Evolutionary conservation across 2,329 filamentous ascomycete genomes (phyloP).

Genomic region (Calonectria leucothoes): DNA sequence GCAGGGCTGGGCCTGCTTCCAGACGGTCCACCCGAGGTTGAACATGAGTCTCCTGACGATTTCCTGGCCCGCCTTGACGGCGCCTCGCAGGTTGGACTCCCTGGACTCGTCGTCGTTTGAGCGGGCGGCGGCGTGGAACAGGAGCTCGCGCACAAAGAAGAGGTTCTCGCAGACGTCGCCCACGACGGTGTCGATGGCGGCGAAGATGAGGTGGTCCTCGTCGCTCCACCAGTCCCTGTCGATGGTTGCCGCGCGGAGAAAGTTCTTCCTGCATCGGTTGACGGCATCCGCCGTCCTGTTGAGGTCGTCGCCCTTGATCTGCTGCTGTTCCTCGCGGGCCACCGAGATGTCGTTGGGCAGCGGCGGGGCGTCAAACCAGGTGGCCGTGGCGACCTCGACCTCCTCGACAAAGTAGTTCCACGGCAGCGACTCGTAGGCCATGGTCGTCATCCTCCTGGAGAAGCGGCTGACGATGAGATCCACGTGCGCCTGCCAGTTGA

Average conservation of each 20-base stretch:
- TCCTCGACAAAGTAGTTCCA: conserved; percentile 47
- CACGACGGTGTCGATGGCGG: conserved; percentile 54
- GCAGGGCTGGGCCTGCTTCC: conserved; percentile 68
- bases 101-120: not conserved
- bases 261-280: conserved; percentile 59
- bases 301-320: conserved; percentile 43
- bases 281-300: conserved; percentile 53
- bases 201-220: conserved; percentile 58
- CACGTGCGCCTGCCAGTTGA: conserved; percentile 74
- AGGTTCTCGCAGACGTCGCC: conserved; percentile 51
- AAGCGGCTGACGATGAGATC: conserved; percentile 76
- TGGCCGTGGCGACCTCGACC: conserved; percentile 53
- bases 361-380: conserved; percentile 55
- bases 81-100: conserved; percentile 23
- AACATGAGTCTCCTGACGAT: conserved; percentile 51
- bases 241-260: conserved; percentile 48
- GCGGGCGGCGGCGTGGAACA: conserved; percentile 31
- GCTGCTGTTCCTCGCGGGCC: not conserved
- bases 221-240: conserved; percentile 45
- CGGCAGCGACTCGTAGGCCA: conserved; percentile 46
- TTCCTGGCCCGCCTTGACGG: conserved; percentile 28
- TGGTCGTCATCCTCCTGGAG: conserved; percentile 61
- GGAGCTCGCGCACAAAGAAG: conserved; percentile 37
- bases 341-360: conserved; percentile 35
- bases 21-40: conserved; percentile 69